A percentile compares a stretch with the other conserved stretches of the same genome.
Evolutionary conservation across 2,329 filamentous ascomycete genomes (phyloP).

Genomic region (Alternaria dauci): DNA sequence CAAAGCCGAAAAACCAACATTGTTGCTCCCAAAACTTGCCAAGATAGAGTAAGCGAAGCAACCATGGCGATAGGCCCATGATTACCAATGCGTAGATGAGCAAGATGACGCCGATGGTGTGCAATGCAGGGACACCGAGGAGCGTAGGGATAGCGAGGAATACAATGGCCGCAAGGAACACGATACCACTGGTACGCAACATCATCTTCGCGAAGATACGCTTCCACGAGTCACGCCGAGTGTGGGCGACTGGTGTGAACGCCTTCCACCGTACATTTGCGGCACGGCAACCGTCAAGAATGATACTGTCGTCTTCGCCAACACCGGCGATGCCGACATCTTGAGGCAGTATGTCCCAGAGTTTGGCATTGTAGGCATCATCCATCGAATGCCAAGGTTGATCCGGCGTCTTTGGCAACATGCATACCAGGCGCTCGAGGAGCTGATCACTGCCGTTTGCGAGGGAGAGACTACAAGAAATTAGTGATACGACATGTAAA

Average conservation of each 20-base stretch:
- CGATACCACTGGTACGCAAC: constrained; percentile 29
- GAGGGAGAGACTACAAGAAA: constrained; percentile 49
- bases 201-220: constrained; percentile 33
- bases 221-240: constrained; percentile 35
- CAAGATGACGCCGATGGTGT: constrained; percentile 20
- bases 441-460: constrained; percentile 57
- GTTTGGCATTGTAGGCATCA: constrained; percentile 53
- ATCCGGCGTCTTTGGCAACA: constrained; percentile 46
- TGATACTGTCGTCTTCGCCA: constrained; percentile 54
- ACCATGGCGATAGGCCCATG: constrained; percentile 43
- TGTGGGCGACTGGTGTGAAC: constrained; percentile 48
- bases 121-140: no score
- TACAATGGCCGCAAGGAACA: constrained; percentile 25
- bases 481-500: background rate
- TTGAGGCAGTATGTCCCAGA: constrained; percentile 57
- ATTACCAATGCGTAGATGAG: constrained; percentile 39
- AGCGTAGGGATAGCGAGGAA: constrained; percentile 13
- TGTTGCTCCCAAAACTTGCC: constrained; percentile 54
- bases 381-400: constrained; percentile 54
- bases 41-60: constrained; percentile 50
- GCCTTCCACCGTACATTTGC: constrained; percentile 57
- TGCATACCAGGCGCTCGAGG: constrained; percentile 57
- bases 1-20: constrained; percentile 56
- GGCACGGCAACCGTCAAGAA: constrained; percentile 54
- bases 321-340: constrained; percentile 53